Conservation (phyloP, 441 rosid genomes). For the Populus tomentosa region DNA sequence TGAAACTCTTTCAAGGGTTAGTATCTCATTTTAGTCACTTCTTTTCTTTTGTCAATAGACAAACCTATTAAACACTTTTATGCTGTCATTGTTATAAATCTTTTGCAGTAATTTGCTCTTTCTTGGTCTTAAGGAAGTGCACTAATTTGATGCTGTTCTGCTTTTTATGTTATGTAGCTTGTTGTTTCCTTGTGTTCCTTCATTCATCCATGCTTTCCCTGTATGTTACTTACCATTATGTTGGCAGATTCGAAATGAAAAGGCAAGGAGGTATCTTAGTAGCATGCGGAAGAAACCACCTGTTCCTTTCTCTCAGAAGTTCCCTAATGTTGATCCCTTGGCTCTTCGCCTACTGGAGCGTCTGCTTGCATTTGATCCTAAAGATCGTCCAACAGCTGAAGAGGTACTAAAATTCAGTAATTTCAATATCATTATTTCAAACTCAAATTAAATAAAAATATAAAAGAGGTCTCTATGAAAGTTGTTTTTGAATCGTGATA, state of each 20-base stretch:
- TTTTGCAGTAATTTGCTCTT: conserved; percentile 7
- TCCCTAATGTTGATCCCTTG: conserved; percentile 79
- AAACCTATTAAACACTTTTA: neutral
- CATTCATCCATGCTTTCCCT: conserved; percentile 8
- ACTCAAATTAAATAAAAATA: neutral
- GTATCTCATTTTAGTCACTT: conserved; percentile 1
- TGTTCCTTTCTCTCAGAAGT: conserved; percentile 77
- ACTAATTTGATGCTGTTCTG: neutral
- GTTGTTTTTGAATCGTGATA: neutral
- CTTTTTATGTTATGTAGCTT: conserved; percentile 2
- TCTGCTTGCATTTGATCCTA: conserved; percentile 96
- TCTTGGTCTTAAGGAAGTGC: neutral
- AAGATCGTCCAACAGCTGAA: conserved; percentile 95
- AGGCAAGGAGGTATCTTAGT: conserved; percentile 94
- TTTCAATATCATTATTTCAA: neutral
- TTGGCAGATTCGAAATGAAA: conserved; percentile 89
- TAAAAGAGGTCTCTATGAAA: neutral
- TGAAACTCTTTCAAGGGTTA: conserved; percentile 79
- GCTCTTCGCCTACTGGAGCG: conserved; percentile 77
- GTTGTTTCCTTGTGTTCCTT: neutral
- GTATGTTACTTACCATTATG: neutral
- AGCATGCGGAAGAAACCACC: conserved; percentile 91
- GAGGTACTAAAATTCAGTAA: conserved; percentile 41
- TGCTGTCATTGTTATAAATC: neutral
- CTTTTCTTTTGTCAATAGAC: conserved; percentile 2